These are phyloP conservation scores for Trichoderma aggressivum DNA, from an alignment of 2,329 filamentous ascomycete genomes.

Conservation along the genomic window DNA sequence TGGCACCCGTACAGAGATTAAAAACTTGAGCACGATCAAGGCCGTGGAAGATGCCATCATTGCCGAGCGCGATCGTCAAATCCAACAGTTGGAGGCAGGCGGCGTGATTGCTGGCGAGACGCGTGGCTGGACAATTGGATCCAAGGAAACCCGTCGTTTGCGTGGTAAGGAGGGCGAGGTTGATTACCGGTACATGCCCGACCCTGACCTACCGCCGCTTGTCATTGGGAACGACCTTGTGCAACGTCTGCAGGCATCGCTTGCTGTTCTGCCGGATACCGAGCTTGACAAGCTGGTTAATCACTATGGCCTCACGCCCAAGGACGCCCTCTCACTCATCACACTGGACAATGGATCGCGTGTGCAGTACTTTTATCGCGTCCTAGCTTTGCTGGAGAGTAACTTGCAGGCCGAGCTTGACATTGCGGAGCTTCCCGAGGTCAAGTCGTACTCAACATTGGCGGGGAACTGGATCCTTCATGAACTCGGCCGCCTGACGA, in stretches of 20 bases:
- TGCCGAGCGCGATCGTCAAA: constrained; percentile 86
- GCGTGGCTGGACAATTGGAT: constrained; percentile 84
- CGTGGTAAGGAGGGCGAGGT: constrained; percentile 95
- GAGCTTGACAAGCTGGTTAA: constrained; percentile 60
- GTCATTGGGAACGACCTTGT: constrained; percentile 71
- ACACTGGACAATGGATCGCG: constrained; percentile 74
- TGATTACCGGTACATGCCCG: constrained; percentile 98
- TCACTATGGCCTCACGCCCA: constrained; percentile 66
- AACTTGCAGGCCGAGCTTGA: constrained; percentile 26
- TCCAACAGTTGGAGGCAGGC: constrained; percentile 71
- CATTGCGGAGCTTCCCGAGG: constrained; percentile 23
- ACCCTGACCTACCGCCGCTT: constrained; percentile 82
- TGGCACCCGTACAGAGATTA: constrained; percentile 92
- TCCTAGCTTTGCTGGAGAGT: constrained; percentile 49
- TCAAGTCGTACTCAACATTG: constrained; percentile 43
- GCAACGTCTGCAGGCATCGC: constrained; percentile 54
- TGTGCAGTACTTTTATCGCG: constrained; percentile 75
- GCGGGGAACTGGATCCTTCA: constrained; percentile 69
- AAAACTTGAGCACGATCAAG: constrained; percentile 93
- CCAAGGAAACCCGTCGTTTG: constrained; percentile 74
- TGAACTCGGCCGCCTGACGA: constrained; percentile 66
- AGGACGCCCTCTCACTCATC: constrained; percentile 80
- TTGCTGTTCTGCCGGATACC: constrained; percentile 71
- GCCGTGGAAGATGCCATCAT: constrained; percentile 93
- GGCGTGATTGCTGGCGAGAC: constrained; percentile 80